Evolutionary conservation across 192 early-diverging fungal genomes (phyloP).

Genomic region (Coemansia sp.): DNA sequence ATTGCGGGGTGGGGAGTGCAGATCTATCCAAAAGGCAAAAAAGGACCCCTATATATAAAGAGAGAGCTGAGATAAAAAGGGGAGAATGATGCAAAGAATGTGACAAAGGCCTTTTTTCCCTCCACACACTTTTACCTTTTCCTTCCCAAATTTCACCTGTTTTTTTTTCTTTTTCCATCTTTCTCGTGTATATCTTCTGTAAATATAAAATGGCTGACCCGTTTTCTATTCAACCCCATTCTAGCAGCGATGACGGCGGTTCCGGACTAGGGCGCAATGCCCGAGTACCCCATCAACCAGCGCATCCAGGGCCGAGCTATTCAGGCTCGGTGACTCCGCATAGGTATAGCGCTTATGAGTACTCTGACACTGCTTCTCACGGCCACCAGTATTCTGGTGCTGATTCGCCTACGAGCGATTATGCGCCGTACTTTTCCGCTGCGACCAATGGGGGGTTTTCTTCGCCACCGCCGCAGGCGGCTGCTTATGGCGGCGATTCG

Average conservation of each 20-base stretch:
- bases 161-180: neutral
- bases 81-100: neutral
- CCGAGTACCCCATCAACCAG: neutral
- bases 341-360: neutral
- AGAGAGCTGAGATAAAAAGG: too few species aligned
- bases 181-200: neutral
- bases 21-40: neutral
- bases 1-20: neutral
- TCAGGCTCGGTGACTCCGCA: neutral
- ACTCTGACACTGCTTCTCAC: neutral
- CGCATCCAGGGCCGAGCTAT: neutral
- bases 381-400: neutral
- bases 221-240: neutral
- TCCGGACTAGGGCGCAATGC: neutral
- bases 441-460: neutral
- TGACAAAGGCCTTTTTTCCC: neutral
- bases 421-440: conserved; percentile 1
- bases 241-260: neutral
- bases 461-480: neutral
- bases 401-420: neutral
- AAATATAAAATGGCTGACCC: conserved; percentile 2
- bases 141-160: neutral
- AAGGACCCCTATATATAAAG: neutral
- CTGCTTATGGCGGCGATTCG: too few species aligned
- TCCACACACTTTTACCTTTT: neutral